A percentile compares a stretch with the other conserved stretches of the same genome.
Evolutionary conservation across 75 land plant genomes (phyloP).

Genomic region (Cunninghamia lanceolata): DNA sequence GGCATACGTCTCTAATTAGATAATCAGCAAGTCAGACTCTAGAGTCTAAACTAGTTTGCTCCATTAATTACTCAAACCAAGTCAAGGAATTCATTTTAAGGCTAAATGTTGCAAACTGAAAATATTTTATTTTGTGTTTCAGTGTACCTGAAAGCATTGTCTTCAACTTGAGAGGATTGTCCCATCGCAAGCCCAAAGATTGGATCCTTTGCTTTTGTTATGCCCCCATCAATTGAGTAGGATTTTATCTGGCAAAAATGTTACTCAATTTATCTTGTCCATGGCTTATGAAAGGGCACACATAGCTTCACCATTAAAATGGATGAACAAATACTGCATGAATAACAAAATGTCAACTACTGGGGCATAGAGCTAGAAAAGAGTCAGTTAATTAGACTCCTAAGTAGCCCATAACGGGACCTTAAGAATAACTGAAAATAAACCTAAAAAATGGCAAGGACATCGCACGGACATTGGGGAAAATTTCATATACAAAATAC

Average conservation of each 20-base stretch:
- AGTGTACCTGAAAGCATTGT: conserved; percentile 67
- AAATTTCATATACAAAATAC: not conserved
- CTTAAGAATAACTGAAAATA: not conserved
- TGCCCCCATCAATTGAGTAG: conserved; percentile 47
- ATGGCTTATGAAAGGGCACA: not conserved
- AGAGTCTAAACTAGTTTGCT: not conserved
- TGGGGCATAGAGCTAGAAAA: not conserved
- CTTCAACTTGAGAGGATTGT: conserved; percentile 64
- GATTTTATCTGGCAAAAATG: conserved; percentile 63
- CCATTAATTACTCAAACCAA: not conserved
- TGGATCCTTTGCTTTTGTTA: conserved; percentile 82
- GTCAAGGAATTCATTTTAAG: not conserved
- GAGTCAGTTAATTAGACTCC: not conserved
- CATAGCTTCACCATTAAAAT: not conserved
- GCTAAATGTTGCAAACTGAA: not conserved
- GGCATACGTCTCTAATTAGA: not conserved
- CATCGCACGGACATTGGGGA: not conserved
- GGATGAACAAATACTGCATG: not conserved
- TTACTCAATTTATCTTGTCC: not conserved
- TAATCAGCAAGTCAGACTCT: not conserved
- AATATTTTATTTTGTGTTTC: not conserved
- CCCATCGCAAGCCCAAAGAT: conserved; percentile 89
- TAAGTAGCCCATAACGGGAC: not conserved
- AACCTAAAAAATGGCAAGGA: not conserved
- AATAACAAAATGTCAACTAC: not conserved